Base-by-base conservation (phyloP, 352 stramenopile species). In the Aphanomyces invadans region DNA sequence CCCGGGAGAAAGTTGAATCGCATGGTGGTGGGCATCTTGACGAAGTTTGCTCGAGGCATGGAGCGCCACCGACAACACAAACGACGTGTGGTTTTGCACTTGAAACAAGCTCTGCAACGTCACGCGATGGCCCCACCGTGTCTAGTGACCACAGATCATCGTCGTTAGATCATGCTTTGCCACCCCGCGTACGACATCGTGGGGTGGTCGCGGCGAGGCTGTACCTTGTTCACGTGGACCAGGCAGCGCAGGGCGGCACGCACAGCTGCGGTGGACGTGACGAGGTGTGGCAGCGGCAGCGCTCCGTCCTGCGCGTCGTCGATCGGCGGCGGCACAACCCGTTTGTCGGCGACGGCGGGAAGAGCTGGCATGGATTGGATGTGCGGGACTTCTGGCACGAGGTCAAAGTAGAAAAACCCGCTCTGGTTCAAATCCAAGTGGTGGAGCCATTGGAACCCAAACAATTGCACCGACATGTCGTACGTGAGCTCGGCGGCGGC, bases 371-470 rank as follows among this genome's bases (percentile, higher is more conserved):
- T 7, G 36, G 7, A 7, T 15, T 31, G 26, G 46, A 54, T 1
- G 46, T 29, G 46, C 15, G 49, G 49, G 1, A 32, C n/a, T 57
- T 67, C 60, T 1, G 60, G 60, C 21, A 49, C 42, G 10, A 67
- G 29, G 42, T 67, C 60, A 23, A 55, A 67, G 23, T 42, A 46
- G 38, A 60, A 67, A n/a, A 38, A 57, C 3, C 60, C 60, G 36
- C 60, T 67, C 39, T 67, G 60, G 46, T 57, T 67, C 32, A 67
- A 59, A 33, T 67, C 60, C 2, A 67, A 42, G 21, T 59, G 19
- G 49, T 67, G 60, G 4, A 67, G 19, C 60, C 60, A 67, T n/a
- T 29, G 46, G 45, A 67, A 67, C 25, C 60, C 60, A 36, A 59
- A 36, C 9, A 67, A 44, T 4, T 67, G 60, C 3, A 67, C 19